Evolutionary conservation across 257 asterid species (phyloP).

Genomic region (Apocynum venetum): DNA sequence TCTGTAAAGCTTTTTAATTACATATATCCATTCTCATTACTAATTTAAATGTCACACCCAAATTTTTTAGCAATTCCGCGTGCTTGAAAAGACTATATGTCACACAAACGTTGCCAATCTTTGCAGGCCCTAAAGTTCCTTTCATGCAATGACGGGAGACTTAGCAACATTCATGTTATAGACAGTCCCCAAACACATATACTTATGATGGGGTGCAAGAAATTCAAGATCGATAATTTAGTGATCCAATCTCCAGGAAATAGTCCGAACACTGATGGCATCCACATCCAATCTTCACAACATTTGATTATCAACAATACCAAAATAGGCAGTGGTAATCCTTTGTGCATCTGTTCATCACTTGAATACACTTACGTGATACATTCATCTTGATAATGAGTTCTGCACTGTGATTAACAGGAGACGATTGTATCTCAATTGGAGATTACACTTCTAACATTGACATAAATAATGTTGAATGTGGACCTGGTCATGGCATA

Average conservation of each 20-base stretch:
- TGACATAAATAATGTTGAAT: slow-evolving; percentile 34
- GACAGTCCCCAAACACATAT: slow-evolving; percentile 72
- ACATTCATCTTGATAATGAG: not conserved
- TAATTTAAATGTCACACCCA: too few species aligned
- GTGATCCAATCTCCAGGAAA: slow-evolving; percentile 49
- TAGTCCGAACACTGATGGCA: slow-evolving; percentile 81
- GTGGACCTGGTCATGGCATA: slow-evolving; percentile 91
- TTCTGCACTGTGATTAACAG: slow-evolving; percentile 18
- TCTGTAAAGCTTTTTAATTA: too few species aligned
- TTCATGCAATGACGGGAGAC: slow-evolving; percentile 45
- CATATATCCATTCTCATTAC: too few species aligned
- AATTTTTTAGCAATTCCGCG: not conserved
- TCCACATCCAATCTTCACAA: slow-evolving; percentile 60
- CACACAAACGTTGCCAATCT: not conserved
- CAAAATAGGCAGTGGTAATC: slow-evolving; percentile 42
- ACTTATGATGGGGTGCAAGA: slow-evolving; percentile 31
- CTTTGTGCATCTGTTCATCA: not conserved
- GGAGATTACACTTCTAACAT: slow-evolving; percentile 57
- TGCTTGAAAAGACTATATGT: too few species aligned
- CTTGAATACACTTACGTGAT: not conserved
- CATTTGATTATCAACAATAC: slow-evolving; percentile 41
- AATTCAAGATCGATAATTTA: slow-evolving; percentile 37
- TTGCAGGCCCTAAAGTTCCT: slow-evolving; percentile 54
- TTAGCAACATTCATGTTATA: slow-evolving; percentile 33
- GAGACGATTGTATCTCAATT: slow-evolving; percentile 79